Conservation (phyloP, 768 basidiomycete genomes). For the Podaxis sp. region DNA sequence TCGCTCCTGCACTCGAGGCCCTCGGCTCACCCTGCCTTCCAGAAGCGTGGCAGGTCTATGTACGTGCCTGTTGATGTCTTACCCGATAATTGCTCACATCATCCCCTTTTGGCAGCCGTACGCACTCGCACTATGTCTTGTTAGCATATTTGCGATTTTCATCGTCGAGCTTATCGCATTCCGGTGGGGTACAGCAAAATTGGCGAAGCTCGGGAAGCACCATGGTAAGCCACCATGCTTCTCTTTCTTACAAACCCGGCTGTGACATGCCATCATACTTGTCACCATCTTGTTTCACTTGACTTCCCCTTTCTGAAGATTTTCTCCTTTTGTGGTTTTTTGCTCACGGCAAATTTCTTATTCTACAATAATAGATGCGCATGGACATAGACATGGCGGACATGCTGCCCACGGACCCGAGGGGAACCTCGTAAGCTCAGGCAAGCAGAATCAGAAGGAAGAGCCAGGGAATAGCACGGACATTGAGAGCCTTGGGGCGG, state of each 20-base stretch:
- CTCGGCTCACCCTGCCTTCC: slow-evolving; percentile 68
- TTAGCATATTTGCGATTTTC: slow-evolving; percentile 82
- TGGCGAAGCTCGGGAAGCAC: slow-evolving; percentile 57
- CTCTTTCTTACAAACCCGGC: background rate
- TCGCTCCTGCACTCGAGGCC: slow-evolving; percentile 70
- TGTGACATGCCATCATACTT: background rate
- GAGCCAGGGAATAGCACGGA: slow-evolving; percentile 19
- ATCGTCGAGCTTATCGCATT: slow-evolving; percentile 83
- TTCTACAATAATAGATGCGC: slow-evolving; percentile 42
- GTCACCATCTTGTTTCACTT: background rate
- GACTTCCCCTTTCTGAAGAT: background rate
- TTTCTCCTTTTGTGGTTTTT: background rate
- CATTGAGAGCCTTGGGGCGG: slow-evolving; percentile 20
- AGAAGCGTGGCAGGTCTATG: slow-evolving; percentile 70
- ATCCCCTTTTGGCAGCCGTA: slow-evolving; percentile 53
- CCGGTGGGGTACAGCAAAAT: slow-evolving; percentile 75
- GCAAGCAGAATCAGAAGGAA: slow-evolving; percentile 11
- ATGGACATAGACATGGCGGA: slow-evolving; percentile 57
- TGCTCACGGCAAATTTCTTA: background rate
- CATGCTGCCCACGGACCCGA: slow-evolving; percentile 75
- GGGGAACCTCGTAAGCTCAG: slow-evolving; percentile 15
- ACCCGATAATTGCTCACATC: background rate
- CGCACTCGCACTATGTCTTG: slow-evolving; percentile 73
- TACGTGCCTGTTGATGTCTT: slow-evolving; percentile 32
- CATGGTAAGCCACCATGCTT: slow-evolving; percentile 41